These are phyloP conservation scores for Boechera stricta DNA, from an alignment of 345 rosid genomes.

Conservation along the genomic window DNA sequence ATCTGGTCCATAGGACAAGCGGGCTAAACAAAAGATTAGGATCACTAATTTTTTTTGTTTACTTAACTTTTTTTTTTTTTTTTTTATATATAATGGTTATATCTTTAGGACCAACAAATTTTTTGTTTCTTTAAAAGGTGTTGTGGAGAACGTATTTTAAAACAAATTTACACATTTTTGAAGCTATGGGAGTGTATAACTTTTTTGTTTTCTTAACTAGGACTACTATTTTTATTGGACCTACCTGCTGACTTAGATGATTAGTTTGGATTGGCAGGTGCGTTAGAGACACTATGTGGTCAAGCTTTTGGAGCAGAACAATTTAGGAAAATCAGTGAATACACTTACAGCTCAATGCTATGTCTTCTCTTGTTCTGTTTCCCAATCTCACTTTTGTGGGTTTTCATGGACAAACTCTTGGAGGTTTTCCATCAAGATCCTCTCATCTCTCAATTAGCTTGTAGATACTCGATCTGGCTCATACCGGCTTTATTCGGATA, in stretches of 20 bases:
- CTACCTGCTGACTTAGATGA: not conserved
- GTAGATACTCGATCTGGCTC: constrained; percentile 52
- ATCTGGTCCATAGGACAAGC: not conserved
- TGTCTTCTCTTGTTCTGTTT: constrained; percentile 47
- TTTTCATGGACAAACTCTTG: constrained; percentile 54
- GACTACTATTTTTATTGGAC: not conserved
- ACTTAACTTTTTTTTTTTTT: no score
- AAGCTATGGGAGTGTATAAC: not conserved
- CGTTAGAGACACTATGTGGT: constrained; percentile 65
- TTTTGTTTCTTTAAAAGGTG: not conserved
- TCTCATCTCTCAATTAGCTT: constrained; percentile 49
- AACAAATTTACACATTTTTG: no score
- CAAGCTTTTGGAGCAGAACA: constrained; percentile 73
- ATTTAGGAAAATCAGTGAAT: constrained; percentile 51
- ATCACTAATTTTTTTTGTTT: not conserved
- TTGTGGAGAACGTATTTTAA: no score
- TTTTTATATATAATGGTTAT: no score
- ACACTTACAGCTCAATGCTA: constrained; percentile 50
- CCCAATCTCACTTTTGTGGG: constrained; percentile 52
- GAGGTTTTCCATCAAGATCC: constrained; percentile 51
- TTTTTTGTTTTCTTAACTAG: no score
- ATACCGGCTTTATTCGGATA: constrained; percentile 55
- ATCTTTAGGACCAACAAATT: not conserved
- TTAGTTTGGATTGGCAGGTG: constrained; percentile 62
- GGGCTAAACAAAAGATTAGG: not conserved